These are phyloP conservation scores for Cercospora nicotianae DNA, from an alignment of 2,329 filamentous ascomycete species.

Conservation along the genomic window DNA sequence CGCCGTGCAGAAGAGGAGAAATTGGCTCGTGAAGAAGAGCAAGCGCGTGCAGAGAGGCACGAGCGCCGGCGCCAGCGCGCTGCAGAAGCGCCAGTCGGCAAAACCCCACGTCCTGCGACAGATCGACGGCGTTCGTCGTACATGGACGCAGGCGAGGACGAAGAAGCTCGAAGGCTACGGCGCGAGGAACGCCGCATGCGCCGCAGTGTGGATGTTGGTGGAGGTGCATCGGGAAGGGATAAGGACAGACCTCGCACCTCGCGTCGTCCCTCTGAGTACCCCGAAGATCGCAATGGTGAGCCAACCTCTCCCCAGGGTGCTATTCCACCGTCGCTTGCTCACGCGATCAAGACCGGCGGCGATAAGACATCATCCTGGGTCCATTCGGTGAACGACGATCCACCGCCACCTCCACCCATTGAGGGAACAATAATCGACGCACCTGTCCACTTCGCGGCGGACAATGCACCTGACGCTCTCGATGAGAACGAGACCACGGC, in stretches of 20 bases:
- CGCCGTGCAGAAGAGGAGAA: constrained; percentile 38
- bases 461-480: constrained; percentile 29
- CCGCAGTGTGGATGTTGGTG: constrained; percentile 40
- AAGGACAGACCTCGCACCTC: constrained; percentile 36
- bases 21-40: constrained; percentile 33
- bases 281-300: constrained; percentile 41
- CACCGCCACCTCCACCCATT: constrained; percentile 48
- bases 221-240: constrained; percentile 29
- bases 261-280: constrained; percentile 36
- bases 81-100: constrained; percentile 27
- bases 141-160: constrained; percentile 35
- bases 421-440: constrained; percentile 51
- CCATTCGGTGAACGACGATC: constrained; percentile 47
- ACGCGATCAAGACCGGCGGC: constrained; percentile 37
- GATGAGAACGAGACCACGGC: constrained; percentile 36
- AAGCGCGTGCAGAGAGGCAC: constrained; percentile 33
- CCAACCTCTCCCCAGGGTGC: constrained; percentile 24
- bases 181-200: constrained; percentile 48
- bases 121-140: constrained; percentile 35
- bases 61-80: constrained; percentile 31
- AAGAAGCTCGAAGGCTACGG: constrained; percentile 40
- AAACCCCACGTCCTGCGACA: constrained; percentile 27
- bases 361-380: constrained; percentile 55
- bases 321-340: constrained; percentile 29
- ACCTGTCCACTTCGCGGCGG: constrained; percentile 34